Percentiles rank a stretch among this genome's conserved stretches.
Conservation (phyloP, 139 green algal species). For the Pedinophyceae sp. region DNA sequence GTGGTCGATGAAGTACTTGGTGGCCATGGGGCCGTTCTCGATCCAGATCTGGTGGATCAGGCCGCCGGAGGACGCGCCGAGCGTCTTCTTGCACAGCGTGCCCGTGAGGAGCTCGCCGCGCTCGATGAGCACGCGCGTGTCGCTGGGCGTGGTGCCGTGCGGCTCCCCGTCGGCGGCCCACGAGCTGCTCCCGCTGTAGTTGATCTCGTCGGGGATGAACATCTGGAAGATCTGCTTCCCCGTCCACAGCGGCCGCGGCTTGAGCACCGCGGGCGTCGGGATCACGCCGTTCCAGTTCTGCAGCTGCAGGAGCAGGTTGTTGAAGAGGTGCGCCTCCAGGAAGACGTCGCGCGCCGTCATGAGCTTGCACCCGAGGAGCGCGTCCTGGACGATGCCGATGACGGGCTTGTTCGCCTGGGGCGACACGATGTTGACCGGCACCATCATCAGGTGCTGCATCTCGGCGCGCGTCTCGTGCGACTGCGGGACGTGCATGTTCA, state of each 20-base stretch:
- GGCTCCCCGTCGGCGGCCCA: slow-evolving; percentile 78
- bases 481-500: slow-evolving; percentile 99
- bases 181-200: slow-evolving; percentile 50
- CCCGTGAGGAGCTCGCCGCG: slow-evolving; percentile 69
- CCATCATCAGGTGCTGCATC: slow-evolving; percentile 93
- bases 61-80: slow-evolving; percentile 62
- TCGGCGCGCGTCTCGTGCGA: slow-evolving; percentile 82
- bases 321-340: slow-evolving; percentile 84
- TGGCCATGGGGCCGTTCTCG: slow-evolving; percentile 74
- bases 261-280: slow-evolving; percentile 83
- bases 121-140: slow-evolving; percentile 86
- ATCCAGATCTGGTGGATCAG: slow-evolving; percentile 91
- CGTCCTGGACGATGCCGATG: slow-evolving; percentile 98
- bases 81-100: slow-evolving; percentile 90
- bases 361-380: slow-evolving; percentile 75
- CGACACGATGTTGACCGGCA: slow-evolving; percentile 93
- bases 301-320: slow-evolving; percentile 94
- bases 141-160: slow-evolving; percentile 58
- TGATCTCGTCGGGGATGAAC: slow-evolving; percentile 70
- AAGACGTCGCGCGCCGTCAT: slow-evolving; percentile 98
- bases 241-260: slow-evolving; percentile 89
- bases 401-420: slow-evolving; percentile 92
- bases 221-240: slow-evolving; percentile 85
- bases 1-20: slow-evolving; percentile 50
- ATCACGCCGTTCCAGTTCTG: slow-evolving; percentile 83